A percentile compares a stretch with the other conserved stretches of the same genome.
Conservation (phyloP, 345 rosid genomes). For the Rhodomyrtus tomentosa region DNA sequence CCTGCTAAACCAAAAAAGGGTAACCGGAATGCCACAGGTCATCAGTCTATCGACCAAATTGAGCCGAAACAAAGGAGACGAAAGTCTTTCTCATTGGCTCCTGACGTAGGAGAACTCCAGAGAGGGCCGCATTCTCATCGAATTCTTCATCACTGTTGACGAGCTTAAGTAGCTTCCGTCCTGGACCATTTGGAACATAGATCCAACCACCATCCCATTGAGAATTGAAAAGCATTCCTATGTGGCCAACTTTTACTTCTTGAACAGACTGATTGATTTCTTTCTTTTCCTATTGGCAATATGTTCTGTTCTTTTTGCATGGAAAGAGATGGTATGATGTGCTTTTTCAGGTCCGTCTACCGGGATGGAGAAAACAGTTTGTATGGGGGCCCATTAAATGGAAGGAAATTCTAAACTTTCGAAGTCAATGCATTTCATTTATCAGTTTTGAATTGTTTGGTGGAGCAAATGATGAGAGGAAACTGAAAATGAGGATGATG, state of each 20-base stretch:
- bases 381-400: not conserved
- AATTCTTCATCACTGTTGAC: conserved; percentile 42
- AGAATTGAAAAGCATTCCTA: conserved; percentile 63
- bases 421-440: not conserved
- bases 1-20: not conserved
- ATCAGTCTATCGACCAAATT: conserved; percentile 7
- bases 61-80: conserved; percentile 11
- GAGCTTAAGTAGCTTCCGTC: conserved; percentile 49
- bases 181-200: conserved; percentile 10
- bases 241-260: conserved; percentile 68
- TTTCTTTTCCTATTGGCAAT: not conserved
- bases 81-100: conserved; percentile 12
- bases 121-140: conserved; percentile 14
- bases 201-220: conserved; percentile 17
- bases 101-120: conserved; percentile 5
- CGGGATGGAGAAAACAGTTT: not conserved
- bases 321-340: not conserved
- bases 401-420: not conserved
- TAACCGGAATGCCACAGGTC: conserved; percentile 2
- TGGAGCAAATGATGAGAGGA: not conserved
- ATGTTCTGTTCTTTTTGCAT: not conserved
- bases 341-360: not conserved
- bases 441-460: not conserved
- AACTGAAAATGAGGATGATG: not conserved
- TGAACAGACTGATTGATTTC: conserved; percentile 62